These are phyloP conservation scores for Lichtheimia ornata DNA, from an alignment of 371 early-diverging fungal genomes.

Conservation along the genomic window DNA sequence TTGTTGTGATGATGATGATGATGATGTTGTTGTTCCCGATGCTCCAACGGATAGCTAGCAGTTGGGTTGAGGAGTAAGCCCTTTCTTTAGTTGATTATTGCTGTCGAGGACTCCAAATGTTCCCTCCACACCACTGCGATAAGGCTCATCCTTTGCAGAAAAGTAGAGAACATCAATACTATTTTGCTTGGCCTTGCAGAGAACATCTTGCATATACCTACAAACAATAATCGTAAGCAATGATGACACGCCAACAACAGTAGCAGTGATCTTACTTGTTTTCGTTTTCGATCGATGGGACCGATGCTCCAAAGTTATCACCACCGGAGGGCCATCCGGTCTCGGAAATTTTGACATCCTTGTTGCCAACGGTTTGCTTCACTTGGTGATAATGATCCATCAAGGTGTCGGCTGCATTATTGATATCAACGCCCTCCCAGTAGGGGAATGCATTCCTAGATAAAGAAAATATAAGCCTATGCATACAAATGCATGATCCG, in stretches of 20 bases:
- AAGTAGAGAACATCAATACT: constrained; percentile 60
- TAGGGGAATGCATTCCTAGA: constrained; percentile 65
- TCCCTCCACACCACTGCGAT: constrained; percentile 58
- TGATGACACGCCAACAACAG: neutral
- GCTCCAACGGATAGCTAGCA: constrained; percentile 5
- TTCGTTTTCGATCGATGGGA: constrained; percentile 54
- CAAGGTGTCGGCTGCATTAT: constrained; percentile 46
- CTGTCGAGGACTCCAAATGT: constrained; percentile 55
- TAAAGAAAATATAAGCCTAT: neutral
- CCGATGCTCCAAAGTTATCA: constrained; percentile 45
- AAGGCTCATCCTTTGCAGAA: constrained; percentile 63
- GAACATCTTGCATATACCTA: constrained; percentile 32
- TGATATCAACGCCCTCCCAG: constrained; percentile 63
- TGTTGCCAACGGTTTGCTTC: constrained; percentile 39
- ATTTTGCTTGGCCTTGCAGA: constrained; percentile 50
- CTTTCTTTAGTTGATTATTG: constrained; percentile 24
- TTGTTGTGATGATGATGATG: too few relatives aligned
- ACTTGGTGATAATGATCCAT: constrained; percentile 52
- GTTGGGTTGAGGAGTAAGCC: constrained; percentile 1
- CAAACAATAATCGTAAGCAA: neutral
- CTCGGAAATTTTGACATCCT: constrained; percentile 63
- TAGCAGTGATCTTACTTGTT: constrained; percentile 27
- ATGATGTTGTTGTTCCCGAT: neutral
- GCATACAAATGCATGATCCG: neutral
- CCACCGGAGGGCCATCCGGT: constrained; percentile 72